Conservation (phyloP, 805 yeast genomes). For the Yarrowia alimentaria region DNA sequence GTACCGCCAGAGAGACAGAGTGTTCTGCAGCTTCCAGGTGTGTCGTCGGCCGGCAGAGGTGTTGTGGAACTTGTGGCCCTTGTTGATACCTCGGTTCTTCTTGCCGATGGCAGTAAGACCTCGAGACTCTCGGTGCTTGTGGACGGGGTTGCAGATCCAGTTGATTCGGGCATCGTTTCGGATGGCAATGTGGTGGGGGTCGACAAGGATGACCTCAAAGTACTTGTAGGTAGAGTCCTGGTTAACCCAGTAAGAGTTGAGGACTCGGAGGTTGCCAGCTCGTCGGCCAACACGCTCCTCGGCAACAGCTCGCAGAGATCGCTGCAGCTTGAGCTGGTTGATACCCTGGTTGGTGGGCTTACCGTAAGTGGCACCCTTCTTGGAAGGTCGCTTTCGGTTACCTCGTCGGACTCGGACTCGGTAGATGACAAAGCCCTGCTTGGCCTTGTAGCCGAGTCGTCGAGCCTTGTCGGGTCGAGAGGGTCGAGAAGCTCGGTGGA, state of each 20-base stretch:
- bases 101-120: conserved; percentile 98
- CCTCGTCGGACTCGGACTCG: conserved; percentile 99
- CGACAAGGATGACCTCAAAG: conserved; percentile 96
- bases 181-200: conserved; percentile 97
- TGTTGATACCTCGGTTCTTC: conserved; percentile 99
- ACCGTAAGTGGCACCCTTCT: conserved; percentile 99
- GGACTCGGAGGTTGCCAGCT: conserved; percentile 97
- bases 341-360: conserved; percentile 99
- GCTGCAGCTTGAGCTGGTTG: conserved; percentile 98
- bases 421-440: conserved; percentile 99
- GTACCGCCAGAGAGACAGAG: conserved; percentile 99
- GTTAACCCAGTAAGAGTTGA: conserved; percentile 99
- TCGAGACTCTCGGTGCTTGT: conserved; percentile 99
- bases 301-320: conserved; percentile 95
- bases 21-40: conserved; percentile 99
- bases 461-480: conserved; percentile 99
- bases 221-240: conserved; percentile 99
- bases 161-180: conserved; percentile 98
- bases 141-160: conserved; percentile 99
- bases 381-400: conserved; percentile 99
- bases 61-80: conserved; percentile 99
- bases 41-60: conserved; percentile 98
- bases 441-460: conserved; percentile 99
- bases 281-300: conserved; percentile 99
- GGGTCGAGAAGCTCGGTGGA: conserved; percentile 98